Conservation (phyloP, 805 yeast species). For the Wickerhamomyces rabaulensis region DNA sequence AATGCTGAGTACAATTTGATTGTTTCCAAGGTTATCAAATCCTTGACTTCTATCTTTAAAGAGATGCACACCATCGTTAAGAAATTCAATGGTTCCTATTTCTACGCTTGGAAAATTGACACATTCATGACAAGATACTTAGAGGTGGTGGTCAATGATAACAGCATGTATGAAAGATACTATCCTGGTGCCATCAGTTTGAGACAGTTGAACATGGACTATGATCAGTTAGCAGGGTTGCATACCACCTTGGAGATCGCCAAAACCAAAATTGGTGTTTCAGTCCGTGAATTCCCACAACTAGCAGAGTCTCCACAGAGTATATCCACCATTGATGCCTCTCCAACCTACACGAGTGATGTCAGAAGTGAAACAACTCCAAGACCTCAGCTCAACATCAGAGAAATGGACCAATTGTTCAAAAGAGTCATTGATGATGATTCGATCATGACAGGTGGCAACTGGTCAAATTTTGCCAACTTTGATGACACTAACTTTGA, state of each 20-base stretch:
- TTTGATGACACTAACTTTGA: neutral
- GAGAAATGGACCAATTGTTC: neutral
- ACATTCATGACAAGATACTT: conserved; percentile 1
- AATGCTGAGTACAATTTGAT: neutral
- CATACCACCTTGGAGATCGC: neutral
- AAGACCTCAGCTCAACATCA: neutral
- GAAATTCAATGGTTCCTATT: conserved; percentile 5
- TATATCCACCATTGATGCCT: neutral
- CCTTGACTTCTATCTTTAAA: neutral
- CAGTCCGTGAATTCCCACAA: neutral
- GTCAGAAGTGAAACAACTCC: neutral
- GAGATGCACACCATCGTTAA: neutral
- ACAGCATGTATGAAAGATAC: conserved; percentile 5
- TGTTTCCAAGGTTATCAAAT: neutral
- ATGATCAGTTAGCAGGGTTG: neutral
- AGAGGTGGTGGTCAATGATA: neutral
- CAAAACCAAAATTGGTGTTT: neutral
- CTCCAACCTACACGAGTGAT: neutral
- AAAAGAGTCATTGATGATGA: neutral
- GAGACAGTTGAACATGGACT: neutral
- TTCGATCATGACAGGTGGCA: neutral
- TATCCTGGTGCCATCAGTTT: conserved; percentile 7
- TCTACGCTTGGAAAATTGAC: conserved; percentile 8
- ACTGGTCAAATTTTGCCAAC: neutral
- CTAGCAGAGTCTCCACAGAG: neutral